These are phyloP conservation scores for Boletus vermiculosoides DNA, from an alignment of 768 basidiomycete genomes.

Conservation along the genomic window DNA sequence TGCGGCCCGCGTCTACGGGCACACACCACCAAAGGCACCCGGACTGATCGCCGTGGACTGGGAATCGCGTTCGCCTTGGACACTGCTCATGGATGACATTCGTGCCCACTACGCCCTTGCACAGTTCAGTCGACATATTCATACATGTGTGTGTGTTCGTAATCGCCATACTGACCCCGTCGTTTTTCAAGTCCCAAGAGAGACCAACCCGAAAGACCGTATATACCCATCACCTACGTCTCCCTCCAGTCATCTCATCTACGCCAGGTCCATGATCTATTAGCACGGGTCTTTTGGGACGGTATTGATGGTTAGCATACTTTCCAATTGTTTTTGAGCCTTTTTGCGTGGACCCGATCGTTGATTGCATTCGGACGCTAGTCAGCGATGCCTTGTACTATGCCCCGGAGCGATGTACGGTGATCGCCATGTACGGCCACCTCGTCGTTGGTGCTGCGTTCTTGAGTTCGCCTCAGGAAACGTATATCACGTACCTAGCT, in stretches of 20 bases:
- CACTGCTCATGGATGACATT: slow-evolving; percentile 70
- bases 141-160: not conserved
- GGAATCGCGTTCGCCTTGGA: slow-evolving; percentile 73
- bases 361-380: slow-evolving; percentile 27
- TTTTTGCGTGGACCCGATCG: not conserved
- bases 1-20: slow-evolving; percentile 58
- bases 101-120: slow-evolving; percentile 58
- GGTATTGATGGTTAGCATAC: slow-evolving; percentile 63
- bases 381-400: slow-evolving; percentile 71
- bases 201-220: slow-evolving; percentile 40
- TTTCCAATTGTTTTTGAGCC: not conserved
- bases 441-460: slow-evolving; percentile 76
- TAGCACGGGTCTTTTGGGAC: slow-evolving; percentile 69
- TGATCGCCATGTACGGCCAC: slow-evolving; percentile 69
- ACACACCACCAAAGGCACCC: slow-evolving; percentile 19
- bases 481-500: slow-evolving; percentile 80
- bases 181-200: slow-evolving; percentile 49
- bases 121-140: slow-evolving; percentile 42
- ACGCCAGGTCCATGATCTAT: slow-evolving; percentile 67
- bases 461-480: slow-evolving; percentile 74
- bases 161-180: not conserved
- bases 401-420: slow-evolving; percentile 67
- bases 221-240: slow-evolving; percentile 61
- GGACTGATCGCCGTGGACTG: slow-evolving; percentile 63
- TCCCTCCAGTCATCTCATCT: slow-evolving; percentile 60